Percentiles rank a stretch among this genome's conserved stretches.
Evolutionary conservation across 257 asterid genomes (phyloP).

Genomic region (Vinca minor): DNA sequence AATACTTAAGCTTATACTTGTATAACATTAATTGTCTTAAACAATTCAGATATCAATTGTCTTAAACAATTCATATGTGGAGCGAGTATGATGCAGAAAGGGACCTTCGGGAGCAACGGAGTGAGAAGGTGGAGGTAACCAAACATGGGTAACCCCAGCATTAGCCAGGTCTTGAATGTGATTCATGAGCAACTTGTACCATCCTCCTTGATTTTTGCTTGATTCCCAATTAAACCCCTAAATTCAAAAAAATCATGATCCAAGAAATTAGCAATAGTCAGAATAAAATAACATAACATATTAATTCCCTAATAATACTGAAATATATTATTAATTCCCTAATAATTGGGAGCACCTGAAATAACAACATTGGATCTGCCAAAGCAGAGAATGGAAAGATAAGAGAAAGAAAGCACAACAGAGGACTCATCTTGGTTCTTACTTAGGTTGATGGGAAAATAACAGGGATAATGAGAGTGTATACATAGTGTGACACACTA

Average conservation of each 20-base stretch:
- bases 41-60: too few relatives aligned
- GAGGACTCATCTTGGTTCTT: background rate
- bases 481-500: background rate
- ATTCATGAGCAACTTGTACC: slow-evolving; percentile 50
- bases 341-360: slow-evolving; percentile 24
- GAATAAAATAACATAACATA: slow-evolving; percentile 52
- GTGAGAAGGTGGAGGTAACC: slow-evolving; percentile 88
- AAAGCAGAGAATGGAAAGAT: background rate
- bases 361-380: slow-evolving; percentile 14
- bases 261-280: slow-evolving; percentile 30
- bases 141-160: slow-evolving; percentile 67
- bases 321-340: slow-evolving; percentile 15
- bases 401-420: background rate
- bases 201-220: slow-evolving; percentile 28
- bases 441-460: too few relatives aligned
- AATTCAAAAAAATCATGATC: slow-evolving; percentile 39
- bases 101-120: slow-evolving; percentile 55
- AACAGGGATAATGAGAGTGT: background rate
- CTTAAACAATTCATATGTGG: background rate
- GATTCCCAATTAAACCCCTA: slow-evolving; percentile 27
- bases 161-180: slow-evolving; percentile 43
- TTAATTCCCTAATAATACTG: slow-evolving; percentile 18
- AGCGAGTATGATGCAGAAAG: too few relatives aligned
- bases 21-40: too few relatives aligned
- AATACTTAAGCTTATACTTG: too few relatives aligned